A percentile compares a stretch with the other conserved stretches of the same genome.
Evolutionary conservation across 2,329 filamentous ascomycete species (phyloP).

Genomic region (Sporothrix inflata): DNA sequence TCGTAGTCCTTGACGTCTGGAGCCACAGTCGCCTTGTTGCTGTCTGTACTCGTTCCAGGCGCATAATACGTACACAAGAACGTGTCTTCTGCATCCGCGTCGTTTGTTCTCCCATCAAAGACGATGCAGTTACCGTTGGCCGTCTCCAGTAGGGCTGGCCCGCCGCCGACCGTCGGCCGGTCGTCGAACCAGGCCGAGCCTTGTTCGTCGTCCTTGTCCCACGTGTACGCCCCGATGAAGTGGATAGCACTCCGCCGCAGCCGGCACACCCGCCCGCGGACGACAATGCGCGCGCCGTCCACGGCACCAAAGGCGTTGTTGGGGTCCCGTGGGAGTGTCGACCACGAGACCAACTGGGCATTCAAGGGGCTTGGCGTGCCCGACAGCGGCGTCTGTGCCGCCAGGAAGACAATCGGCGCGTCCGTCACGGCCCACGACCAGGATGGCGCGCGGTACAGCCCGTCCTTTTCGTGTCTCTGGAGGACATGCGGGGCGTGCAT

Average conservation of each 20-base stretch:
- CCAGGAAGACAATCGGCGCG: neutral
- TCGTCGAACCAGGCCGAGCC: slow-evolving; percentile 18
- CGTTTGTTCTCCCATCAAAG: neutral
- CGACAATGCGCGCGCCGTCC: neutral
- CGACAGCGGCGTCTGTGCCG: neutral
- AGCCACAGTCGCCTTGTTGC: neutral
- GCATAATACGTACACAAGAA: slow-evolving; percentile 13
- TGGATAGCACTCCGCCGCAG: neutral
- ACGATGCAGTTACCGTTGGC: slow-evolving; percentile 1
- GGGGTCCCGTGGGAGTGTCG: neutral
- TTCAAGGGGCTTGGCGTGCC: neutral
- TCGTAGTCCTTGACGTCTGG: neutral
- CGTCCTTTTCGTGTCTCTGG: neutral
- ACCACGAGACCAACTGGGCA: slow-evolving; percentile 3
- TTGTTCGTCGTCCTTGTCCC: slow-evolving; percentile 1
- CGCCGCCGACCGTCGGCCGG: neutral
- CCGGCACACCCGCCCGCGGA: neutral
- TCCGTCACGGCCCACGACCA: slow-evolving; percentile 30
- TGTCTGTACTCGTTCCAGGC: neutral
- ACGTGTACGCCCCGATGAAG: slow-evolving; percentile 8
- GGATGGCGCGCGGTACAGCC: slow-evolving; percentile 24
- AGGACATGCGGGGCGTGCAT: slow-evolving; percentile 20
- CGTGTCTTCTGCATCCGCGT: neutral
- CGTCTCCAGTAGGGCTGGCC: neutral
- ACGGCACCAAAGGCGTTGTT: slow-evolving; percentile 19